Evolutionary conservation across 129 eudicot species (phyloP).

Genomic region (sunflower (Helianthus annuus)): DNA sequence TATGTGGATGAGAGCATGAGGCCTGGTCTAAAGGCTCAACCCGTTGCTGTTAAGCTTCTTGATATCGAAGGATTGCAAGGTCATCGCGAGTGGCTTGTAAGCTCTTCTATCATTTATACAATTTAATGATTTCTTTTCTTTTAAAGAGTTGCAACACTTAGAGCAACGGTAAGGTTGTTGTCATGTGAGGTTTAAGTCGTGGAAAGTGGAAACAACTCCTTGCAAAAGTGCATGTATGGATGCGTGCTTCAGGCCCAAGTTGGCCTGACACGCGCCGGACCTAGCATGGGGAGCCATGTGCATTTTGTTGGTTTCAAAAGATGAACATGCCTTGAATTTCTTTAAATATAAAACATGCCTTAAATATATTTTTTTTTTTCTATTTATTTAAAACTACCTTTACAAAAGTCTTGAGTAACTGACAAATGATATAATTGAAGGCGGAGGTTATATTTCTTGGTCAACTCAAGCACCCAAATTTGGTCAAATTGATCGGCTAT

Average conservation of each 20-base stretch:
- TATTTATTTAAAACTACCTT: not conserved
- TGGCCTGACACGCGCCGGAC: too few relatives aligned
- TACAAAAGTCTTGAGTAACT: not conserved
- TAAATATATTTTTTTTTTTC: not conserved
- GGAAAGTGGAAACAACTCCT: too few relatives aligned
- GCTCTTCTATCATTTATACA: conserved; percentile 17
- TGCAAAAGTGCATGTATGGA: too few relatives aligned
- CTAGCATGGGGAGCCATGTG: too few relatives aligned
- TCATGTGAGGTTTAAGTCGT: too few relatives aligned
- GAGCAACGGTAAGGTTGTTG: too few relatives aligned
- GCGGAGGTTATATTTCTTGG: conserved; percentile 97
- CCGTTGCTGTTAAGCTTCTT: conserved; percentile 95
- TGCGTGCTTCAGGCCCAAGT: too few relatives aligned
- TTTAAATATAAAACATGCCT: too few relatives aligned
- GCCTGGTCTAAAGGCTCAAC: conserved; percentile 82
- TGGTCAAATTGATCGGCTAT: conserved; percentile 88
- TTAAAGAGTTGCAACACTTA: too few relatives aligned
- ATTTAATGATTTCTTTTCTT: not conserved
- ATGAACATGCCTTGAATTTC: not conserved
- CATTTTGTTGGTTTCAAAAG: not conserved
- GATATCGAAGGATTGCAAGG: conserved; percentile 98
- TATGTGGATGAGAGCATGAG: conserved; percentile 73
- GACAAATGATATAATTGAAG: conserved; percentile 35
- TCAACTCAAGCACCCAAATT: conserved; percentile 80
- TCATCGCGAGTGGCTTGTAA: conserved; percentile 99